Conservation (phyloP, 176 grass and related monocot genomes). For the Chrysopogon serrulatus region DNA sequence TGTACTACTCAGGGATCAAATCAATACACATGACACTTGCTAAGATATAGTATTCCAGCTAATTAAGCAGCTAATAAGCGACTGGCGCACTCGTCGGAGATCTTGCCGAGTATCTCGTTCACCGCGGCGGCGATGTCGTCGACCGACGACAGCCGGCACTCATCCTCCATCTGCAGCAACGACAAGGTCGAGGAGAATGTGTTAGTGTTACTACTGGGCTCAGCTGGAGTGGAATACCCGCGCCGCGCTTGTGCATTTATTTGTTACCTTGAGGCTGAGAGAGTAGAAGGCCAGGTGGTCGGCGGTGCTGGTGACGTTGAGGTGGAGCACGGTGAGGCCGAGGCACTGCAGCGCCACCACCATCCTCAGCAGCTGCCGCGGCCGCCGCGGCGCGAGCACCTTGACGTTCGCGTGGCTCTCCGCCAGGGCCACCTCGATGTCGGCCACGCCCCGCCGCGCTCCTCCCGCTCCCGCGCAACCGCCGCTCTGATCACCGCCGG, state of each 20-base stretch:
- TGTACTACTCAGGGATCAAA: slow-evolving; percentile 8
- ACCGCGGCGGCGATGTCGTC: slow-evolving; percentile 77
- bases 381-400: slow-evolving; percentile 52
- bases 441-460: slow-evolving; percentile 25
- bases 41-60: not conserved
- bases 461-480: not conserved
- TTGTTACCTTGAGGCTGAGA: slow-evolving; percentile 46
- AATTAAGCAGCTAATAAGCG: not conserved
- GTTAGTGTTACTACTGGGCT: not conserved
- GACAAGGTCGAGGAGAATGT: not conserved
- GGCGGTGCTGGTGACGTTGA: slow-evolving; percentile 42
- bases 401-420: slow-evolving; percentile 83
- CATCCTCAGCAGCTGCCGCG: slow-evolving; percentile 70
- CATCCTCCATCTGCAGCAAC: slow-evolving; percentile 53
- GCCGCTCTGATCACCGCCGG: not conserved
- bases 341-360: slow-evolving; percentile 41
- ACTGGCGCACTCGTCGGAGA: slow-evolving; percentile 24
- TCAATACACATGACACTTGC: not conserved
- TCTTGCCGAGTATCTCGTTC: slow-evolving; percentile 48
- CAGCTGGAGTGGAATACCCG: not conserved
- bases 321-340: slow-evolving; percentile 57
- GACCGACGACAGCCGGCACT: slow-evolving; percentile 56
- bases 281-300: slow-evolving; percentile 37
- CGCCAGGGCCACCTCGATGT: slow-evolving; percentile 75
- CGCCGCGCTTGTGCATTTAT: too few species aligned